phyloP scores from a whole-genome alignment of 371 early-diverging fungal species.

The Circinella minor region DNA sequence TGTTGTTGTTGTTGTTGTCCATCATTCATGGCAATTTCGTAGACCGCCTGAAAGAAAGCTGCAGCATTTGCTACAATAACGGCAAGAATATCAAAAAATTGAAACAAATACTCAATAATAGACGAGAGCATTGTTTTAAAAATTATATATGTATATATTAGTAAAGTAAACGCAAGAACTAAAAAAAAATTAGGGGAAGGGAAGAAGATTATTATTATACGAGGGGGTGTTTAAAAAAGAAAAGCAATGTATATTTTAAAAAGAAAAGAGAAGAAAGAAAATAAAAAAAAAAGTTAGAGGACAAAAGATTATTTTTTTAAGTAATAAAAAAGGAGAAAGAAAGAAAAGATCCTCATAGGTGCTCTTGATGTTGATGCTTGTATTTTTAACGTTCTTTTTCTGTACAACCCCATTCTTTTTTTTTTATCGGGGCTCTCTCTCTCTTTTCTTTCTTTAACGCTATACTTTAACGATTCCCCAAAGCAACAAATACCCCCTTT shows the following conservation, averaged over 20 bases:
- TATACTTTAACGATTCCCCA: too few relatives aligned
- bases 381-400: not conserved
- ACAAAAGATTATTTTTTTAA: not conserved
- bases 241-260: too few relatives aligned
- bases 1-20: not conserved
- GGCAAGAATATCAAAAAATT: not conserved
- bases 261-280: constrained; percentile 9
- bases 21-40: constrained; percentile 5
- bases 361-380: not conserved
- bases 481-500: too few relatives aligned
- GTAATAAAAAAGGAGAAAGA: constrained; percentile 9
- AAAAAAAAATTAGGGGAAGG: not conserved
- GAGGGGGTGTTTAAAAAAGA: not conserved
- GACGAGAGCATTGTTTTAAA: not conserved
- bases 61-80: not conserved
- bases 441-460: too few relatives aligned
- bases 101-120: not conserved
- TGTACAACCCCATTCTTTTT: constrained; percentile 1
- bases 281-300: constrained; percentile 1
- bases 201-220: too few relatives aligned
- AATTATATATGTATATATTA: not conserved
- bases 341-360: not conserved
- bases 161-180: too few relatives aligned
- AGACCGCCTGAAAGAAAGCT: constrained; percentile 8
- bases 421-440: not conserved